phyloP scores from a whole-genome alignment of 441 rosid genomes.

The Gossypium davidsonii region DNA sequence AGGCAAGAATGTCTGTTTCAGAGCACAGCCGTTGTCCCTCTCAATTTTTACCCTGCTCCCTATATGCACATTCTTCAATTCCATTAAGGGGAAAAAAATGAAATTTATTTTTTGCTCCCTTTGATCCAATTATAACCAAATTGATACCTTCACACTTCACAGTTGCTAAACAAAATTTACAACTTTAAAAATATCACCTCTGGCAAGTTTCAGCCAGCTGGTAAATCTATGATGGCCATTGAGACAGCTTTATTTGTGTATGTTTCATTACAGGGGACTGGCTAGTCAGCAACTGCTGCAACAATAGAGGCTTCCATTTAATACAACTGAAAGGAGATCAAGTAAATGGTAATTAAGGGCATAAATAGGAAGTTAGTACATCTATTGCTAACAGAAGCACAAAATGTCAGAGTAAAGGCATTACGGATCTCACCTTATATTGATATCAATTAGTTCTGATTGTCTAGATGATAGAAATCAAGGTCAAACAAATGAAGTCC shows the following conservation, averaged over 20 bases:
- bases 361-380: not conserved
- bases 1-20: too few species aligned
- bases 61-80: not conserved
- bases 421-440: slow-evolving; percentile 5
- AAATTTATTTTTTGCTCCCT: not conserved
- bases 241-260: not conserved
- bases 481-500: slow-evolving; percentile 12
- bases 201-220: not conserved
- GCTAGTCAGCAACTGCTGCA: not conserved
- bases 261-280: not conserved
- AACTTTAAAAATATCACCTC: not conserved
- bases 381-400: not conserved
- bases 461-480: slow-evolving; percentile 1
- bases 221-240: not conserved
- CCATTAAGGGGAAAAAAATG: not conserved
- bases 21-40: not conserved
- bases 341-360: not conserved
- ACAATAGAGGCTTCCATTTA: not conserved
- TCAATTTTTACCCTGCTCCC: not conserved
- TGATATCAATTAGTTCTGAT: not conserved
- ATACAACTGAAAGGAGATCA: not conserved
- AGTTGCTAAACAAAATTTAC: not conserved
- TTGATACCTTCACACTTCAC: not conserved
- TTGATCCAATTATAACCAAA: not conserved
- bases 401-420: not conserved